Percentiles rank a stretch among this genome's conserved stretches.
Evolutionary conservation across 345 rosid species (phyloP).

Genomic region (Rhodamnia argentea): DNA sequence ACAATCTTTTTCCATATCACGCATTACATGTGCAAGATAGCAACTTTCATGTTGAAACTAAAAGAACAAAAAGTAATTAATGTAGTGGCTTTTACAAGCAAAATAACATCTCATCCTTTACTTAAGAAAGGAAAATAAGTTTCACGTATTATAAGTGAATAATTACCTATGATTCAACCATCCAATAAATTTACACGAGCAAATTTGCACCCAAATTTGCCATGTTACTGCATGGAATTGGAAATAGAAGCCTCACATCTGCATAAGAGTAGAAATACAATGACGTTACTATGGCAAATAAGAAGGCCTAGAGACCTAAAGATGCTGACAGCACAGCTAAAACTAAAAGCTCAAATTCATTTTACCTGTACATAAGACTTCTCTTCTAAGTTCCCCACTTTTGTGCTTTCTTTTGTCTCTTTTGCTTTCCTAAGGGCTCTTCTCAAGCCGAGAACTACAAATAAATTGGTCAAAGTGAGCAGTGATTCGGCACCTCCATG

Average conservation of each 20-base stretch:
- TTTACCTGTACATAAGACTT: slow-evolving; percentile 19
- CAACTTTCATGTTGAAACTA: too few species aligned
- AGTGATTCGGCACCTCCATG: slow-evolving; percentile 94
- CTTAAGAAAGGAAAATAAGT: too few species aligned
- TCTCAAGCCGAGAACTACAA: slow-evolving; percentile 79
- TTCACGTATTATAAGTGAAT: too few species aligned
- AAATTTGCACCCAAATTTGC: too few species aligned
- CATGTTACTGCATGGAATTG: neutral
- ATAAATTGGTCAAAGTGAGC: slow-evolving; percentile 73
- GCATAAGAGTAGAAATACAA: neutral
- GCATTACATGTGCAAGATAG: too few species aligned
- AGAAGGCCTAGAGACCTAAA: neutral
- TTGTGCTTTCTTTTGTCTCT: slow-evolving; percentile 12
- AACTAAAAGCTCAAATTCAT: neutral
- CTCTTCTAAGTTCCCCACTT: slow-evolving; percentile 13
- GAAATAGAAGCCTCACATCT: neutral
- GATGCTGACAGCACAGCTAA: neutral
- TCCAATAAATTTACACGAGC: too few species aligned
- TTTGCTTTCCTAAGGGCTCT: slow-evolving; percentile 47
- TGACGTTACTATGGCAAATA: neutral
- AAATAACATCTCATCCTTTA: too few species aligned
- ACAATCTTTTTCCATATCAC: too few species aligned
- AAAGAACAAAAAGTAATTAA: too few species aligned
- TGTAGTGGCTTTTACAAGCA: too few species aligned
- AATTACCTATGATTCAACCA: too few species aligned